These are phyloP conservation scores for Penicillium sp. DNA, from an alignment of 2,329 filamentous ascomycete species.

Conservation along the genomic window DNA sequence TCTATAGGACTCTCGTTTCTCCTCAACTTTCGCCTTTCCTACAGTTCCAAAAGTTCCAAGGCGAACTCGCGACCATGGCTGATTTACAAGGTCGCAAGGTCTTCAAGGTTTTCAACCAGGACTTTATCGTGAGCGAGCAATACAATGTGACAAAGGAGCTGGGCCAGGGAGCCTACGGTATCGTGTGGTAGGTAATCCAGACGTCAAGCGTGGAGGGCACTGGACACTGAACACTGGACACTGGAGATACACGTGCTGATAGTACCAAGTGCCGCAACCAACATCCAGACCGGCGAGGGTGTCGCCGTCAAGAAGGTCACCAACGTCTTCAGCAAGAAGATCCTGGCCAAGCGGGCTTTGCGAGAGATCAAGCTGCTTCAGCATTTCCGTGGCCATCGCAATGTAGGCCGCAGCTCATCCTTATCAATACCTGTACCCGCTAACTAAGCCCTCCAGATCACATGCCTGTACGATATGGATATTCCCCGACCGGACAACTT, in stretches of 20 bases:
- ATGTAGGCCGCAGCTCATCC: slow-evolving; percentile 54
- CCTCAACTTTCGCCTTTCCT: too few relatives aligned
- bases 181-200: slow-evolving; percentile 73
- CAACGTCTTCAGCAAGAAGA: slow-evolving; percentile 99
- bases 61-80: slow-evolving; percentile 46
- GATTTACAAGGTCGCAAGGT: slow-evolving; percentile 74
- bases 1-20: too few relatives aligned
- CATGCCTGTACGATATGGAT: slow-evolving; percentile 99
- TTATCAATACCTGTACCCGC: slow-evolving; percentile 19
- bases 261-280: slow-evolving; percentile 73
- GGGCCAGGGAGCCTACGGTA: slow-evolving; percentile 96
- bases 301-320: slow-evolving; percentile 99
- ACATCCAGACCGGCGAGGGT: slow-evolving; percentile 84
- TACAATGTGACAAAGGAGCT: slow-evolving; percentile 99
- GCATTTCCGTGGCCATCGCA: slow-evolving; percentile 89
- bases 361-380: slow-evolving; percentile 98
- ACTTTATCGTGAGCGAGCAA: slow-evolving; percentile 96
- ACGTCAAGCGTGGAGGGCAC: not conserved
- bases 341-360: slow-evolving; percentile 93
- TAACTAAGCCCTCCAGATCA: slow-evolving; percentile 66
- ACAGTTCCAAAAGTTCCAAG: too few relatives aligned
- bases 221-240: not conserved
- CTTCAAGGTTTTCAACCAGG: slow-evolving; percentile 99
- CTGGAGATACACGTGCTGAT: not conserved
- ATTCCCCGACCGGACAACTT: slow-evolving; percentile 96